Evolutionary conservation across 2,329 filamentous ascomycete genomes (phyloP), one percentile per base, ranked within the genome.

Genomic region (Graphiopsis chlorocephala): DNA sequence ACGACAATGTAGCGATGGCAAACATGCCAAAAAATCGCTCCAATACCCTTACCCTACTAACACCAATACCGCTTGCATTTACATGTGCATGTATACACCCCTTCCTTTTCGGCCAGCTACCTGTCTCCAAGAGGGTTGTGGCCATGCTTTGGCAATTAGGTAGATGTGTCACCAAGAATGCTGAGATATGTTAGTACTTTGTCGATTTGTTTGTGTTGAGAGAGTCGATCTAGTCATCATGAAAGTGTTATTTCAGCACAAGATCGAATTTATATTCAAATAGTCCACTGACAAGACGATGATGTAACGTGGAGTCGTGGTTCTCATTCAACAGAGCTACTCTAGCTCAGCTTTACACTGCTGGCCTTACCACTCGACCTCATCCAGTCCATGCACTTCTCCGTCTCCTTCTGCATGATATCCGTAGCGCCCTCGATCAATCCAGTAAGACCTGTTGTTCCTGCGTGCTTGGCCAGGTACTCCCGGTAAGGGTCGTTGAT

Each of bases 401-500:
- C 71, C 11, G 69, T 73, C 35, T 71, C 65, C 64, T 70, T 69
- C 45, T 69, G 66, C 48, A 74, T 72, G 52, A 72, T 69, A 35
- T 71, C 64, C 31, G 71, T 72, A 4, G 69, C 73, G 53, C 73
- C 67, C 53, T 75, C 73, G 57, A 75, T 72, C 45, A 76, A 65
- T 33, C 68, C 67, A 14, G 73, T 76, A 29, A 74, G 68, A 8
- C 66, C 64, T 58, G 70, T 63, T 20, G 66, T 71, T 6, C 50
- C 65, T 8, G 69, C 65, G 47, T 68, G 67, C 61, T 66, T 68
- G 47, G 70, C 66, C 28, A 70, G 38, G 47, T 68, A 65, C 31
- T 72, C 68, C 42, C 70, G 59, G 53, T 73, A 71, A 28, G 73
- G 78, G 62, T 83, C 79, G 15, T 83, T 74, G 23, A 85, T 77